Percentiles rank a stretch among this genome's conserved stretches.
Conservation (phyloP, 2,329 filamentous ascomycete genomes). For the Diaporthe caulivora region DNA sequence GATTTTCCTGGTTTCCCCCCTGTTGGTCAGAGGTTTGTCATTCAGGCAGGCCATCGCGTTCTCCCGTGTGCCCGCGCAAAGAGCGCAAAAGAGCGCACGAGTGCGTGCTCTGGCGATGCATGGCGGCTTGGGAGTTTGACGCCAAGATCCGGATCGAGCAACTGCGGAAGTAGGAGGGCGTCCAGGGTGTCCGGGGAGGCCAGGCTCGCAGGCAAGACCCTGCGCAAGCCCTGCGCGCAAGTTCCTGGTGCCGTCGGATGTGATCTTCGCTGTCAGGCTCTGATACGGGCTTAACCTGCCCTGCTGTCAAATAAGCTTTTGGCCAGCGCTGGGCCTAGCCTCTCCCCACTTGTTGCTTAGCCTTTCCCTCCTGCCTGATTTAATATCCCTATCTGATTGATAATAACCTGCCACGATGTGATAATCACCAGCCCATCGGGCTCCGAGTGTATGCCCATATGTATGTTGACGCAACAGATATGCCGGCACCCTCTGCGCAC, state of each 20-base stretch:
- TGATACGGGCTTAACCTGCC: neutral
- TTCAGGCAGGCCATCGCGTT: neutral
- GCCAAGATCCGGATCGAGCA: constrained; percentile 27
- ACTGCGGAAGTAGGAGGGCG: constrained; percentile 24
- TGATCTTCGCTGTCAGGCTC: constrained; percentile 27
- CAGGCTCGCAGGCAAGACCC: neutral
- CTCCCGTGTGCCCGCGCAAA: neutral
- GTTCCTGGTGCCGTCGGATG: constrained; percentile 13
- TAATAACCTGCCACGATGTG: neutral
- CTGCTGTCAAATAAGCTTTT: constrained; percentile 22
- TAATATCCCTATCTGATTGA: constrained; percentile 2
- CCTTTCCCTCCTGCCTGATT: constrained; percentile 16
- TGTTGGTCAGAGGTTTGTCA: constrained; percentile 29
- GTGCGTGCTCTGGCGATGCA: neutral
- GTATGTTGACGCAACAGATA: constrained; percentile 18
- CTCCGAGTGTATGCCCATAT: neutral
- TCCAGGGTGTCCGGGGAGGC: neutral
- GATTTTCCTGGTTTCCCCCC: too few relatives aligned
- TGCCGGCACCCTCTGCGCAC: constrained; percentile 22
- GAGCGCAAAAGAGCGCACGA: neutral
- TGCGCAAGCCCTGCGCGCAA: neutral
- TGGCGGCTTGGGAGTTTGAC: constrained; percentile 10
- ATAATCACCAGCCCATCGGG: neutral
- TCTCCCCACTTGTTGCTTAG: neutral
- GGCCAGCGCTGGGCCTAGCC: neutral